Base-by-base conservation (phyloP, 2,329 filamentous ascomycete species). In the Alternaria arbusti region DNA sequence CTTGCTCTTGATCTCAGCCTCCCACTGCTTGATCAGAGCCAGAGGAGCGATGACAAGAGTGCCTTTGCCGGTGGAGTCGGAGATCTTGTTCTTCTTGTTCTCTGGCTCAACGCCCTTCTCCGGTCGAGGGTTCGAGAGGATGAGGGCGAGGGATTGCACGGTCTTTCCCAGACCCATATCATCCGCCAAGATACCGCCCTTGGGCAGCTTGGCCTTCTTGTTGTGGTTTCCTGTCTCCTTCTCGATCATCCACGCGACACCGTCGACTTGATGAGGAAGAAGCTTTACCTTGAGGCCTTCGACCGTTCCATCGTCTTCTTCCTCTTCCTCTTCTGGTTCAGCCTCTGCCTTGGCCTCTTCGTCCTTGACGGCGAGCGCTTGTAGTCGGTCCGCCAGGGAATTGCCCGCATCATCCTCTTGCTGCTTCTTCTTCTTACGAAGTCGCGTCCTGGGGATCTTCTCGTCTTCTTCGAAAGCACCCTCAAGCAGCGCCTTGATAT, bases 81-180 rank as follows among this genome's bases (percentile, higher is more conserved):
- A 88, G n/a, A 91, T 84, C 77, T 90, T 92, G 76, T 90, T 90
- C 82, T 90, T 84, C 61, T 81, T 81, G 73, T 82, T 81, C 55
- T 80, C 73, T 28, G 74, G 76, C 65, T 79, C 77, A 30, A 77
- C 87, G 1, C 84, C 84, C 40, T 87, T 84, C 6, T 85, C 83
- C 4, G 86, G 85, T 25, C 91, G 93, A 17, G 89, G 87, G 73
- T 98, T 97, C 59, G 87, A 91, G 40, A 99, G 85, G 45, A 99
- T 91, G 30, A 98, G 85, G 1, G 95, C 90, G 61, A 99, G 92
- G 1, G 94, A 93, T 81, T 99, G 96, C 13, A 99, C 87, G 0
- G 96, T 99, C 84, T 99, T 99, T 62, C 96, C 96, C 13, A 98
- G 84, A 69, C 95, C 95, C 95, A 98, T 96, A 77, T 99, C 96